Conservation (phyloP, 805 yeast genomes). For the Metschnikowia corniflorae region DNA sequence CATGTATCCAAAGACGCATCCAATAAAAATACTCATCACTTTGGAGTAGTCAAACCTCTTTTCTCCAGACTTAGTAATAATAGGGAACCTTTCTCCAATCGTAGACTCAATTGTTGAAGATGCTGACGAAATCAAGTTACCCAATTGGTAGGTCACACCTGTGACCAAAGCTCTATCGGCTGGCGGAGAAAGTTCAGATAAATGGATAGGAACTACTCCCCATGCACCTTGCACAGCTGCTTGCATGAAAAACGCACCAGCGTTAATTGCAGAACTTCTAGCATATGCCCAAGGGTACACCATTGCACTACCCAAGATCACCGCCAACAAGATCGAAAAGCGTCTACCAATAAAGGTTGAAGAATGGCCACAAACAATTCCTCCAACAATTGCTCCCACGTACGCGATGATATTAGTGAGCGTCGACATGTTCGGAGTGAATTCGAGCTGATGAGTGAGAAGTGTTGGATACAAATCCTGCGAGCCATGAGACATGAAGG, state of each 20-base stretch:
- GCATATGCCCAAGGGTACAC: constrained; percentile 31
- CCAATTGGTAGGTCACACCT: constrained; percentile 49
- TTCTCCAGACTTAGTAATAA: constrained; percentile 21
- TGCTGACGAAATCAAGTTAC: constrained; percentile 45
- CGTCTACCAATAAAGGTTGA: constrained; percentile 39
- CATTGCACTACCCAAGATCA: constrained; percentile 37
- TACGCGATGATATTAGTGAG: constrained; percentile 39
- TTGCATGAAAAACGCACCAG: constrained; percentile 62
- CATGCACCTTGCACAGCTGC: constrained; percentile 69
- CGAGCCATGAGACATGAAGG: constrained; percentile 43
- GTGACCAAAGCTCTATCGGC: constrained; percentile 12
- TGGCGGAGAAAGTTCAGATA: constrained; percentile 53
- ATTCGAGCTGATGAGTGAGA: constrained; percentile 31
- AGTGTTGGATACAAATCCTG: constrained; percentile 42
- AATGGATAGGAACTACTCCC: constrained; percentile 68
- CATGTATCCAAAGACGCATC: constrained; percentile 56
- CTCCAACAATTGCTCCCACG: constrained; percentile 41
- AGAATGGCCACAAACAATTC: constrained; percentile 43
- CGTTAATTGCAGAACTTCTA: constrained; percentile 41
- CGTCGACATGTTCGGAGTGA: constrained; percentile 31
- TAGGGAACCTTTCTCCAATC: constrained; percentile 57
- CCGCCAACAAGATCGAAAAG: constrained; percentile 29
- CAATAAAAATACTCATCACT: constrained; percentile 68
- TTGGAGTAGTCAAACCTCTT: constrained; percentile 53
- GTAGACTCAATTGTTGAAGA: constrained; percentile 68